A percentile compares a stretch with the other conserved stretches of the same genome.
phyloP scores from a whole-genome alignment of 768 basidiomycete species.

The Termitomyces sp. region DNA sequence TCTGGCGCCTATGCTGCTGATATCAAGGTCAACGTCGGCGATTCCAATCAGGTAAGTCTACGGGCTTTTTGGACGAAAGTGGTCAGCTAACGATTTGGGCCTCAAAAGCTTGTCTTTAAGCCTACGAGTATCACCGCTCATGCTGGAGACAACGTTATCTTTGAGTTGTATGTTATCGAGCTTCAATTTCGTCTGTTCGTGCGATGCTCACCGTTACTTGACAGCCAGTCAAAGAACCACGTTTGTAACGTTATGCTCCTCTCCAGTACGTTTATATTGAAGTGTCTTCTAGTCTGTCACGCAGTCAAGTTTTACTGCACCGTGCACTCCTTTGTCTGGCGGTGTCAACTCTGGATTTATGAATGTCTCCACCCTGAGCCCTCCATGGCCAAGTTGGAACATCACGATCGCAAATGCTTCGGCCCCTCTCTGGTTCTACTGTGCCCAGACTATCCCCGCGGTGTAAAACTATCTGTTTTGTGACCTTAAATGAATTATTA shows the following conservation, averaged over 20 bases:
- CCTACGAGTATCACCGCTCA: constrained; percentile 34
- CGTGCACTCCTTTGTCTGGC: constrained; percentile 36
- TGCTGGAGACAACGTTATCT: constrained; percentile 42
- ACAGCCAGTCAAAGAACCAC: constrained; percentile 39
- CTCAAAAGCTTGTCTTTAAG: constrained; percentile 28
- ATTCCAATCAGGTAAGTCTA: constrained; percentile 21
- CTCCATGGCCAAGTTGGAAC: not conserved
- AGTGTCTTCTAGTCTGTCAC: constrained; percentile 40
- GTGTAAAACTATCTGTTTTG: constrained; percentile 12
- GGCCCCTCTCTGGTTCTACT: constrained; percentile 60
- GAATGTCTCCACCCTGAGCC: constrained; percentile 21
- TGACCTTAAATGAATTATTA: not conserved
- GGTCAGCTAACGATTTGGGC: not conserved
- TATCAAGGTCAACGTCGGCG: constrained; percentile 37
- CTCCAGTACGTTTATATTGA: not conserved
- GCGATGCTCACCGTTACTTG: not conserved
- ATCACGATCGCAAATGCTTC: constrained; percentile 38
- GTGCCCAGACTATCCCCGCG: constrained; percentile 34
- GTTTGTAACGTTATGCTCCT: constrained; percentile 8
- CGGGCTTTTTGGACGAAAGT: not conserved
- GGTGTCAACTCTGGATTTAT: constrained; percentile 52
- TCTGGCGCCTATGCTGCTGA: constrained; percentile 31
- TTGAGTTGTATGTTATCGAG: constrained; percentile 40
- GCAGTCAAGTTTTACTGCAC: constrained; percentile 52
- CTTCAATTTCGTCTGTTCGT: not conserved